These are phyloP conservation scores for Colletotrichum sp. DNA, from an alignment of 2,329 filamentous ascomycete genomes.

Conservation along the genomic window DNA sequence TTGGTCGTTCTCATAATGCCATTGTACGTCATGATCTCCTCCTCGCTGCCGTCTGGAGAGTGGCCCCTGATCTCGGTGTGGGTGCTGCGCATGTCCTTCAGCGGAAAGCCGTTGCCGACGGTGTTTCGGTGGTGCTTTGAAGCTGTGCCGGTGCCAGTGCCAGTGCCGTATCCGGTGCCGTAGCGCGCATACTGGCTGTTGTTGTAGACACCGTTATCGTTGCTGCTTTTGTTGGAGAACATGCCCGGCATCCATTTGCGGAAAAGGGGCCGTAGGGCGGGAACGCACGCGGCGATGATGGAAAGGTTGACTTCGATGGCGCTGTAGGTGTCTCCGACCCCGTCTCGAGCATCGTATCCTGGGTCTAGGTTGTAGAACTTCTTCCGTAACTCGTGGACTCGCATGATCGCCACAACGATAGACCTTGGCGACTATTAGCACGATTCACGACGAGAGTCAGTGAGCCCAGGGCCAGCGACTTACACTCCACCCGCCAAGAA, in stretches of 20 bases:
- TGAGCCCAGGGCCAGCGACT: slow-evolving; percentile 25
- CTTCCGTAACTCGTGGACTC: background rate
- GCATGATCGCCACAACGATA: background rate
- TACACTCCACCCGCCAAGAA: slow-evolving; percentile 42
- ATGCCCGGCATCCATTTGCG: slow-evolving; percentile 23
- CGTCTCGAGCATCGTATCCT: background rate
- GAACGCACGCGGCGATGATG: slow-evolving; percentile 39
- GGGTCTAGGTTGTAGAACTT: background rate
- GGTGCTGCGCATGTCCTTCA: slow-evolving; percentile 27
- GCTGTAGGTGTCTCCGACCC: slow-evolving; percentile 28
- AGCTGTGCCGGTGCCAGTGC: slow-evolving; percentile 22
- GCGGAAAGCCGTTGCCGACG: background rate
- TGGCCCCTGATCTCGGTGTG: slow-evolving; percentile 37
- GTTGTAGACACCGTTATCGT: slow-evolving; percentile 16
- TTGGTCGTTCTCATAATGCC: slow-evolving; percentile 33
- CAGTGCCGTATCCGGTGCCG: slow-evolving; percentile 25
- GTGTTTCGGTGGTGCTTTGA: slow-evolving; percentile 17
- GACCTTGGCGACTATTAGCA: slow-evolving; percentile 5
- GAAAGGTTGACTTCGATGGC: slow-evolving; percentile 40
- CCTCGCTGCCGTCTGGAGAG: slow-evolving; percentile 37
- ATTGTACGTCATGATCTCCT: slow-evolving; percentile 44
- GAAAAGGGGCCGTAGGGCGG: slow-evolving; percentile 37
- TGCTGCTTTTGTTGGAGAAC: background rate
- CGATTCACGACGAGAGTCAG: slow-evolving; percentile 5
- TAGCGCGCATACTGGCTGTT: slow-evolving; percentile 25